Percentiles rank a stretch among this genome's conserved stretches.
Evolutionary conservation across 169 alveolate species (phyloP).

Genomic region (Babesia caballi): DNA sequence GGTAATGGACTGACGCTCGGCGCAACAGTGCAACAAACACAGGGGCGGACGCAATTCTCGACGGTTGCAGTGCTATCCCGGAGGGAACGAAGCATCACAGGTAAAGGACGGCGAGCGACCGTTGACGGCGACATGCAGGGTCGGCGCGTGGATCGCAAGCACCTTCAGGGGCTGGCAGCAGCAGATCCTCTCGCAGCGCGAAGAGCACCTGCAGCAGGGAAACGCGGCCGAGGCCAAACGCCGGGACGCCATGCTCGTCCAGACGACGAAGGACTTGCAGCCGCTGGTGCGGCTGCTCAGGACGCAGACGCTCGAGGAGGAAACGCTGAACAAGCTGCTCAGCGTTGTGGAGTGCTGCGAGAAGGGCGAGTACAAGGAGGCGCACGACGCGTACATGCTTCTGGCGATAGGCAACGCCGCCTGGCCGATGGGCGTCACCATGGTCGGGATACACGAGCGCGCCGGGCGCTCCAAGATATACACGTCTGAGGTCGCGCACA

Average conservation of each 20-base stretch:
- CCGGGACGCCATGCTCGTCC: constrained; percentile 39
- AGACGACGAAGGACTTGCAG: constrained; percentile 40
- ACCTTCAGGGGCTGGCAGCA: constrained; percentile 23
- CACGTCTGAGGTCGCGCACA: constrained; percentile 87
- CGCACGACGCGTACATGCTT: constrained; percentile 70
- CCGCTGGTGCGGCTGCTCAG: constrained; percentile 34
- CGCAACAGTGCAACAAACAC: neutral
- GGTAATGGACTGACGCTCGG: neutral
- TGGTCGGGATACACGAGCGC: constrained; percentile 93
- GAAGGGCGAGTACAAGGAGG: constrained; percentile 20
- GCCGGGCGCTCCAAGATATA: constrained; percentile 88
- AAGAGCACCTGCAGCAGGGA: constrained; percentile 15
- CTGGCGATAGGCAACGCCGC: constrained; percentile 95
- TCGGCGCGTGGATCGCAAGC: constrained; percentile 32
- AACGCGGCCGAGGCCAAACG: constrained; percentile 26
- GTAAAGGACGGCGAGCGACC: neutral
- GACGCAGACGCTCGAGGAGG: constrained; percentile 41
- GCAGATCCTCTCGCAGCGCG: neutral
- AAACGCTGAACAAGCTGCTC: constrained; percentile 26
- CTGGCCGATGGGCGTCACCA: constrained; percentile 95
- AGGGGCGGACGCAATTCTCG: neutral
- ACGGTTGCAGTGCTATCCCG: constrained; percentile 11
- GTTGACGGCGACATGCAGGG: neutral
- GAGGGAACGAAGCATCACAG: constrained; percentile 34
- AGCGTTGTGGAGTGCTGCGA: constrained; percentile 30